Conservation (phyloP, 306 rosid genomes). For the Cicer arietinum region DNA sequence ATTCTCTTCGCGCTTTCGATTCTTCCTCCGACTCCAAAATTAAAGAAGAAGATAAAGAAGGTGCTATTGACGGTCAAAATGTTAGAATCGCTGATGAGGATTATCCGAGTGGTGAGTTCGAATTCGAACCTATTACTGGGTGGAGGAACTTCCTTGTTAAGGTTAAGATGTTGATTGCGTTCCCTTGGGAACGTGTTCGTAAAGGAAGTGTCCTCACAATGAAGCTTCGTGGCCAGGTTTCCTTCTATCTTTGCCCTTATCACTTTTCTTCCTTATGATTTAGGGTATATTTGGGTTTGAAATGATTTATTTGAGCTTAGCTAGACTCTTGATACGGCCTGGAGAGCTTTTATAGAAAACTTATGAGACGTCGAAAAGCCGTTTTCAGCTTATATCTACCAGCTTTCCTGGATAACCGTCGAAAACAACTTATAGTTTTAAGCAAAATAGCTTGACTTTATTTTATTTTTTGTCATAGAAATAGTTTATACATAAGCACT, state of each 20-base stretch:
- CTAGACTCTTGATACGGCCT: too few species aligned
- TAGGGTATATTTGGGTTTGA: too few species aligned
- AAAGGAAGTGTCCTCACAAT: slow-evolving; percentile 88
- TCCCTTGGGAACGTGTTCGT: slow-evolving; percentile 89
- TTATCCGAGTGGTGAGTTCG: slow-evolving; percentile 78
- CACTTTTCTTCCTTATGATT: not conserved
- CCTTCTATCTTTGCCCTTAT: not conserved
- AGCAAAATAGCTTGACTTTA: too few species aligned
- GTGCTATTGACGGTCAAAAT: slow-evolving; percentile 27
- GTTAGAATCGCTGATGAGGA: slow-evolving; percentile 53
- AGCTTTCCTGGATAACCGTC: too few species aligned
- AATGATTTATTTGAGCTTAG: too few species aligned
- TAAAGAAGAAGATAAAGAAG: slow-evolving; percentile 33
- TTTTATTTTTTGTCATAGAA: too few species aligned
- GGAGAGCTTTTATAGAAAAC: too few species aligned
- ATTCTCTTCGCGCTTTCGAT: slow-evolving; percentile 62
- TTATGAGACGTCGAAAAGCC: too few species aligned
- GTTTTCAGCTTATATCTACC: too few species aligned
- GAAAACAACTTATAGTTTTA: too few species aligned
- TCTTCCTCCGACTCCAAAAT: slow-evolving; percentile 48
- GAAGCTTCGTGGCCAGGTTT: slow-evolving; percentile 93
- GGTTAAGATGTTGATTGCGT: slow-evolving; percentile 76
- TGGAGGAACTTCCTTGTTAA: slow-evolving; percentile 79
- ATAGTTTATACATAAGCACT: too few species aligned
- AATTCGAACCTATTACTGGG: slow-evolving; percentile 57